Evolutionary conservation across 2,329 filamentous ascomycete genomes (phyloP), one percentile per base, ranked within the genome.

Genomic region (Xylariaceae sp.): DNA sequence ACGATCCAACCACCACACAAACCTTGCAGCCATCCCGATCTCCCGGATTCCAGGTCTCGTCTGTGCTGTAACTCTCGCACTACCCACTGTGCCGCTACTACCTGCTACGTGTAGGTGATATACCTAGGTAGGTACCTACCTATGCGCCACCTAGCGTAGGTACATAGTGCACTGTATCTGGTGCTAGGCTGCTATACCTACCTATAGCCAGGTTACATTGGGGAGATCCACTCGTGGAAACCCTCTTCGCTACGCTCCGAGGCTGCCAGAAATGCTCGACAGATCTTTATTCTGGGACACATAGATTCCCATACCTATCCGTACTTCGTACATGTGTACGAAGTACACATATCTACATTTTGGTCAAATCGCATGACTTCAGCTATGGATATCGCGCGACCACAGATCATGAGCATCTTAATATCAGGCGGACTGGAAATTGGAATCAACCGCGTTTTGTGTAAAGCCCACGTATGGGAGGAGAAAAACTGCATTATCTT

Each of bases 1-100:
- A 21, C 41, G 19, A 29, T 43, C 41, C 41, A 43, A 43, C 21
- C 22, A 43, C 41, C 41, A 34, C 32, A 34, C 32, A 34, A 34
- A 34, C 32, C 41, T 43, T 43, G 41, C 41, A 43, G 41, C 41
- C 41, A n/a, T 43, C 41, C 39, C 41, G 41, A 43, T 43, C 41
- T 43, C 41, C 41, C 41, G 41, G 41, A 43, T 43, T 43, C 41
- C 41, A 43, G 41, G 41, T 43, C 32, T 34, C 32, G 32, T 10
- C 32, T 34, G 32, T 34, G 32, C 6, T 34, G 9, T 10, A 12
- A 34, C 32, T 12, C 13, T 34, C 4, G 10, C 9, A 34, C 10
- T 34, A 34, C 32, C 32, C 13, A 34, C 26, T 26, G 26, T 26
- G 8, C 26, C n/a, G n/a, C n/a, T n/a, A n/a, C n/a, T n/a, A n/a